Base-by-base conservation (phyloP, 1,284 basidiomycete genomes). In the Leccinum fuscescens region DNA sequence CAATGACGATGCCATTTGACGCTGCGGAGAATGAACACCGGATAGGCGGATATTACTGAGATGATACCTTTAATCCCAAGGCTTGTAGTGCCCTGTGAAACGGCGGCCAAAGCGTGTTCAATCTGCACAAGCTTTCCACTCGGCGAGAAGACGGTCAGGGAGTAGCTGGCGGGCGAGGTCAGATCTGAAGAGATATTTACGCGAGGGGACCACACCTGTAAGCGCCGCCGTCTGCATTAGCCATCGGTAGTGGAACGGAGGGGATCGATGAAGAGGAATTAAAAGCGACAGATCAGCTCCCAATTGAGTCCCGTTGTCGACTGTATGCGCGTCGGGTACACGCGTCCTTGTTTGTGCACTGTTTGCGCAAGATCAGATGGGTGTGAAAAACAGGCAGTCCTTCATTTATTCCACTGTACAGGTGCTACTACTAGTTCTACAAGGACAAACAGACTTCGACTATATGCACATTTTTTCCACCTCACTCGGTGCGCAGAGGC, bases 91-190 rank as follows among this genome's bases (percentile, higher is more conserved):
- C 97, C 97, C 67, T 92, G 90, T n/a, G 92, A 86, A 57, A 99
- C 97, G 22, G 96, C 96, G 60, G 97, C 97, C 62, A 99, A 83
- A 46, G 97, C 97, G 80, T 99, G 97, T 80, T 99, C 97, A 74
- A 99, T 99, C 82, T 99, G 97, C 59, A 97, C 94, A 59, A 98
- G 86, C 83, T 97, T 98, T 65, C 96, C 96, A 69, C 94, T 97
- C 55, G 96, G 96, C 37, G 95, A 98, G 86, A 99, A 99, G 69
- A 97, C 97, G 17, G 96, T 99, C 63, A 99, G 86, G 66, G 96
- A 99, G 83, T 98, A 99, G 74, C 96, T 98, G 73, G 20, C 63
- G 48, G 46, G 56, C 54, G 60, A 57, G 55, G 64, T 75, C 60
- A 64, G 67, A 62, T 22, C 35, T 57, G 55, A 56, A 48, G 62